Base-by-base conservation (phyloP, 2,329 filamentous ascomycete genomes). In the Aspergillus sp. region DNA sequence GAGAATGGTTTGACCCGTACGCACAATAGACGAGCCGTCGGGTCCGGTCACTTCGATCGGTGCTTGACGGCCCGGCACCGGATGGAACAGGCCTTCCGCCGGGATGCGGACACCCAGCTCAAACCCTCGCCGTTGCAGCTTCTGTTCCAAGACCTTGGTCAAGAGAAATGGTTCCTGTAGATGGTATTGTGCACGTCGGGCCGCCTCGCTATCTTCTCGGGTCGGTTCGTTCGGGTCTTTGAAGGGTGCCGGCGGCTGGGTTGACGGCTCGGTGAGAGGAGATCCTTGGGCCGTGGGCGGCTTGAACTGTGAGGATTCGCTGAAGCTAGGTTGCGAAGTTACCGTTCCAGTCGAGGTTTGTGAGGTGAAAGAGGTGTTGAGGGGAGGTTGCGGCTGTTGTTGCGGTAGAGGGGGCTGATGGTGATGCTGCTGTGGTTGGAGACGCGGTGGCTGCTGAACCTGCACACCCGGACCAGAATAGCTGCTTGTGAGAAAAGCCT, bases 161-260 rank as follows among this genome's bases (percentile, higher is more conserved):
- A 86, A 78, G 6, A 96, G 75, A 67, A 96, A 94, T 0, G 90
- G 85, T 59, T 92, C 85, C 54, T 85, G 85, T 10, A 96, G 80
- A 67, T 92, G 90, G 63, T 89, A 86, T 60, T 88, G 87, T 79
- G 82, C 63, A 84, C 83, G 57, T 83, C 88, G 66, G 85, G 80
- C 59, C 78, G 83, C 73, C 82, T 85, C 60, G 85, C 87, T 58
- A 87, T 90, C 65, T 84, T 85, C 63, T 82, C 74, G 74, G 6
- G 88, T 85, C 42, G 85, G 82, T 54, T 90, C 85, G 56, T 88
- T 85, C 14, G 87, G 84, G 53, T 85, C 85, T 69, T 87, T 85
- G 67, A 89, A 85, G 65, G 91, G 86, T 20, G 81, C 81, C 42
- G 84, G 77, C 22, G 86, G 80, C 73, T 90, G 88, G 22, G 62